Evolutionary conservation across 768 basidiomycete species (phyloP).

Genomic region (Tulasnella sp.): DNA sequence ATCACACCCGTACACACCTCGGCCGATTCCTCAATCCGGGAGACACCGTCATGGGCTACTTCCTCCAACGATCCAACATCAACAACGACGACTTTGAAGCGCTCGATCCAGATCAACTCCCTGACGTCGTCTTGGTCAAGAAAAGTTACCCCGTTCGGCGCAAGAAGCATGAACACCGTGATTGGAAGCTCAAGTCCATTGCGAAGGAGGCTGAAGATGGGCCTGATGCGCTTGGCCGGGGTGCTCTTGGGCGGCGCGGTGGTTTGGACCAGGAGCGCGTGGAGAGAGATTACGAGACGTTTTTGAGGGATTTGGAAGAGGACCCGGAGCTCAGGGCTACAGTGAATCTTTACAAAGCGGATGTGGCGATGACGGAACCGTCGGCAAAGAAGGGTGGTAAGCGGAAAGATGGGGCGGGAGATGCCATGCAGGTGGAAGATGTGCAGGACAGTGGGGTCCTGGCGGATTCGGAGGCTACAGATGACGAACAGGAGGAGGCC

Average conservation of each 20-base stretch:
- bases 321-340: slow-evolving; percentile 80
- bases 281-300: slow-evolving; percentile 93
- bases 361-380: slow-evolving; percentile 36
- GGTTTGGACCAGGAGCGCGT: slow-evolving; percentile 87
- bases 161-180: slow-evolving; percentile 77
- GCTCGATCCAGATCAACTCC: slow-evolving; percentile 51
- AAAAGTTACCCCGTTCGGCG: slow-evolving; percentile 90
- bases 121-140: slow-evolving; percentile 87
- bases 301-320: slow-evolving; percentile 89
- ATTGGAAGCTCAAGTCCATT: slow-evolving; percentile 85
- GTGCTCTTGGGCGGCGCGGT: slow-evolving; percentile 83
- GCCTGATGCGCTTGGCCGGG: slow-evolving; percentile 37
- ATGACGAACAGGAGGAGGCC: slow-evolving; percentile 50
- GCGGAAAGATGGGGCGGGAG: slow-evolving; percentile 34
- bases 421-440: slow-evolving; percentile 58
- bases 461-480: slow-evolving; percentile 24
- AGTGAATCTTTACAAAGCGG: slow-evolving; percentile 77
- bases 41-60: slow-evolving; percentile 85
- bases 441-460: slow-evolving; percentile 21
- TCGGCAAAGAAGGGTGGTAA: slow-evolving; percentile 27
- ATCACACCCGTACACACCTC: slow-evolving; percentile 92
- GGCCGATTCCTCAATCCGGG: slow-evolving; percentile 91
- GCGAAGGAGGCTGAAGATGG: slow-evolving; percentile 77
- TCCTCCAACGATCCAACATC: slow-evolving; percentile 80
- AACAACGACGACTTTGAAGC: slow-evolving; percentile 79